Percentiles rank a stretch among this genome's conserved stretches.
These are phyloP conservation scores for Tritrichomonas musculus DNA, from an alignment of 208 protist genomes.

Conservation along the genomic window DNA sequence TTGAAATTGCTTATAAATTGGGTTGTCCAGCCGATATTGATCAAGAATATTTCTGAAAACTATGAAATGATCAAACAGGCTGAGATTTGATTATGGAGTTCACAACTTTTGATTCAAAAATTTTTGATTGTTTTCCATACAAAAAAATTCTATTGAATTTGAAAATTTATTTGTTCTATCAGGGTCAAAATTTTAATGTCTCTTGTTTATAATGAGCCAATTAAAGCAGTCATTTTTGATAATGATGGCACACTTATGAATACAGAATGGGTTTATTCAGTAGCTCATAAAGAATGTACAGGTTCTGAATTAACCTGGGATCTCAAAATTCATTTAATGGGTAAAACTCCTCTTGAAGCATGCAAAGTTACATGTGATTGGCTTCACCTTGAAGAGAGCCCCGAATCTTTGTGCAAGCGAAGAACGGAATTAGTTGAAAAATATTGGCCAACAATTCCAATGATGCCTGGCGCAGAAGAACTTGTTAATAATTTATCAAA, in stretches of 20 bases:
- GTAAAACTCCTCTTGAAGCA: constrained; percentile 20
- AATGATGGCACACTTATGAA: constrained; percentile 18
- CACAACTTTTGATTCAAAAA: too few relatives aligned
- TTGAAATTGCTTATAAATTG: too few relatives aligned
- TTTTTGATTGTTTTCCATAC: too few relatives aligned
- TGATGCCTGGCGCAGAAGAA: not conserved
- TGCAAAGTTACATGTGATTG: not conserved
- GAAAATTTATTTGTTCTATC: too few relatives aligned
- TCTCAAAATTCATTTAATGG: constrained; percentile 20
- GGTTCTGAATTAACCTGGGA: not conserved
- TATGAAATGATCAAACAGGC: too few relatives aligned
- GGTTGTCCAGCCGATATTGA: too few relatives aligned
- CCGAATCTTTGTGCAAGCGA: not conserved
- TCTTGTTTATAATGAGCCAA: not conserved
- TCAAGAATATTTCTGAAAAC: too few relatives aligned
- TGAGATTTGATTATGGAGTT: too few relatives aligned
- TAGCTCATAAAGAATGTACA: not conserved
- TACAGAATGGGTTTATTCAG: constrained; percentile 27
- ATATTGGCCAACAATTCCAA: constrained; percentile 33
- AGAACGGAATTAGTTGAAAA: not conserved
- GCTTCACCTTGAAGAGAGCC: not conserved
- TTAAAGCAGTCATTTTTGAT: not conserved
- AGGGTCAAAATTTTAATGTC: too few relatives aligned
- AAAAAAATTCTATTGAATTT: too few relatives aligned
- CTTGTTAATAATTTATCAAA: not conserved